Base-by-base conservation (phyloP, 2,329 filamentous ascomycete species). In the Pseudocercospora pini-densiflorae region DNA sequence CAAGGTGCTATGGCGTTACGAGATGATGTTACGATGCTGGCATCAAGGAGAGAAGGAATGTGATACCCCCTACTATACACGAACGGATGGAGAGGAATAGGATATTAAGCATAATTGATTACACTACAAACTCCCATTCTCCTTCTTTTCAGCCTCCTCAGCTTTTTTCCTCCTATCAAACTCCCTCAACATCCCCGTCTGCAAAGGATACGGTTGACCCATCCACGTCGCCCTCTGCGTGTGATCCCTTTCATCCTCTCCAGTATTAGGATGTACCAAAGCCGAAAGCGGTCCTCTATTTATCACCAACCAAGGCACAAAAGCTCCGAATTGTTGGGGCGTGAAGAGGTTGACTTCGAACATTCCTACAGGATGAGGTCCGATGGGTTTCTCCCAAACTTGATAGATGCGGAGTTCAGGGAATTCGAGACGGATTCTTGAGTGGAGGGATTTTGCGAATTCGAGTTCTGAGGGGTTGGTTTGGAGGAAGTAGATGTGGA, bases 271-370 rank as follows among this genome's bases (percentile, higher is more conserved):
- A 78, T 97, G 94, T 1, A 97, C 78, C 21, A 97, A 81, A 3
- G 83, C 93, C 57, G 90, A 93, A 67, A 97, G 79, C 2, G 92
- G 92, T 0, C 93, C 93, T 5, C 93, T 85, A 79, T 94, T 90
- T 64, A 97, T 87, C 31, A 92, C 86, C 31, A 97, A 81, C 93
- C 93, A 97, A 0, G 92, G 86, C 45, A 97, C 81, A 74, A 97
- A 96, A 0, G 94, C 93, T 0, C 93, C 93, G 75, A 97, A 97
- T 77, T 97, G 92, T 2, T 88, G 77, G 0, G 93, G 94, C 0
- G 90, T 93, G 77, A 94, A 92, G 21, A 97, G 54, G 72, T 96
- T 96, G 54, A 97, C 92, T 79, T 97, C 94, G 74, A 97, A 97
- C 93, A 97, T 97, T 61, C 89, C 91, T 0, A 93, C 79, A 0